phyloP scores from a whole-genome alignment of 2,329 filamentous ascomycete genomes.

The Corynespora cassiicola region DNA sequence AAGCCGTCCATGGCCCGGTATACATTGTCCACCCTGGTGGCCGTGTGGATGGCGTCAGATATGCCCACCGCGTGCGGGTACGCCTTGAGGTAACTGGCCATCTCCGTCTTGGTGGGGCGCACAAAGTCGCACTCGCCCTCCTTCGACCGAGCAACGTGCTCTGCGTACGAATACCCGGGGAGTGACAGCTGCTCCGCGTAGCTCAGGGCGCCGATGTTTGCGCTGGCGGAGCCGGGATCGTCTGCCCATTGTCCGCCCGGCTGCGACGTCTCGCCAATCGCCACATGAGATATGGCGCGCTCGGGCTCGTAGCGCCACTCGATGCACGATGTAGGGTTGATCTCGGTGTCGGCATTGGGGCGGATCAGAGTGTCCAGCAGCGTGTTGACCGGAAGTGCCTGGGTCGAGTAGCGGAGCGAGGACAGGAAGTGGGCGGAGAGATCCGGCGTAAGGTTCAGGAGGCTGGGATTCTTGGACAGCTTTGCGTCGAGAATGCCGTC shows the following conservation, averaged over 20 bases:
- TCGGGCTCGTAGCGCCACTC: slow-evolving; percentile 61
- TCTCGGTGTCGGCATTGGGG: slow-evolving; percentile 65
- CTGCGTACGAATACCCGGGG: slow-evolving; percentile 64
- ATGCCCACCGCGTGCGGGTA: slow-evolving; percentile 64
- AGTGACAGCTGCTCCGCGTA: slow-evolving; percentile 68
- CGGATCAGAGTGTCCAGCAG: slow-evolving; percentile 65
- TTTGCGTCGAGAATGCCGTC: slow-evolving; percentile 64
- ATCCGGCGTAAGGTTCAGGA: slow-evolving; percentile 57
- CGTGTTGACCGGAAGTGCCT: slow-evolving; percentile 66
- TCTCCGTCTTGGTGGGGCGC: slow-evolving; percentile 60
- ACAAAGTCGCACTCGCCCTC: slow-evolving; percentile 55
- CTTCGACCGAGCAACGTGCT: slow-evolving; percentile 55
- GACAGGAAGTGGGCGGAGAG: slow-evolving; percentile 66
- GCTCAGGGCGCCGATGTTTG: slow-evolving; percentile 65
- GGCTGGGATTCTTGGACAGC: slow-evolving; percentile 53
- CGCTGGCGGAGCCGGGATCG: slow-evolving; percentile 58
- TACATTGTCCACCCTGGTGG: slow-evolving; percentile 51
- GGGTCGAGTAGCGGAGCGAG: slow-evolving; percentile 66
- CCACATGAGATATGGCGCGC: slow-evolving; percentile 59
- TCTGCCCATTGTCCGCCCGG: slow-evolving; percentile 68
- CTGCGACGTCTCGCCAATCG: slow-evolving; percentile 58
- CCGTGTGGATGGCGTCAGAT: slow-evolving; percentile 53
- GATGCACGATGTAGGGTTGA: slow-evolving; percentile 59
- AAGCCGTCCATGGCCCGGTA: slow-evolving; percentile 56
- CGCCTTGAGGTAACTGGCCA: slow-evolving; percentile 61